Conservation (phyloP, 805 yeast species). For the Wickerhamiella lipophila region DNA sequence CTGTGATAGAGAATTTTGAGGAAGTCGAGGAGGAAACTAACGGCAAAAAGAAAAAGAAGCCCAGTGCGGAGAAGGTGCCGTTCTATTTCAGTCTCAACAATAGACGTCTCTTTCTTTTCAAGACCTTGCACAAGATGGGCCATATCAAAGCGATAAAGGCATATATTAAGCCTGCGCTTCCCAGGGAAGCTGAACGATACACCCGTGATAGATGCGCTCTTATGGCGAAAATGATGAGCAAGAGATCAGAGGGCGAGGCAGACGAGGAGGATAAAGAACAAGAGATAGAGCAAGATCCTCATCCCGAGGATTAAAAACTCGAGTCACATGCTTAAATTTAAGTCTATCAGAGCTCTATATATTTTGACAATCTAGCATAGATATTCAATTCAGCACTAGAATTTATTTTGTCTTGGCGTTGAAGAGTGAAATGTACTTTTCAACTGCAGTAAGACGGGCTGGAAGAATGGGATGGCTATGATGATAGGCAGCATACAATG, state of each 20-base stretch:
- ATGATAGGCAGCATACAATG: constrained; percentile 77
- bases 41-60: background rate
- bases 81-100: constrained; percentile 11
- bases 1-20: constrained; percentile 10
- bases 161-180: constrained; percentile 8
- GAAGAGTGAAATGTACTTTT: constrained; percentile 25
- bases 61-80: background rate
- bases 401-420: constrained; percentile 6
- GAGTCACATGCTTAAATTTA: too few relatives aligned
- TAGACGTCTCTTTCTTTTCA: constrained; percentile 7
- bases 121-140: constrained; percentile 10
- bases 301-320: too few relatives aligned
- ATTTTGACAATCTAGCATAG: too few relatives aligned
- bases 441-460: constrained; percentile 74
- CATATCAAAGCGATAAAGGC: constrained; percentile 4
- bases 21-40: background rate
- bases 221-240: constrained; percentile 9
- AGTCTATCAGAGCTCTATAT: too few relatives aligned
- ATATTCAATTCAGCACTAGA: too few relatives aligned
- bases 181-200: constrained; percentile 8
- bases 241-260: background rate
- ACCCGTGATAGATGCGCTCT: constrained; percentile 9
- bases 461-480: constrained; percentile 85
- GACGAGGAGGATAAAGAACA: background rate
- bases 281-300: background rate